A percentile compares a stretch with the other conserved stretches of the same genome.
phyloP scores from a whole-genome alignment of 192 early-diverging fungal genomes.

The Allomyces macrogynus region DNA sequence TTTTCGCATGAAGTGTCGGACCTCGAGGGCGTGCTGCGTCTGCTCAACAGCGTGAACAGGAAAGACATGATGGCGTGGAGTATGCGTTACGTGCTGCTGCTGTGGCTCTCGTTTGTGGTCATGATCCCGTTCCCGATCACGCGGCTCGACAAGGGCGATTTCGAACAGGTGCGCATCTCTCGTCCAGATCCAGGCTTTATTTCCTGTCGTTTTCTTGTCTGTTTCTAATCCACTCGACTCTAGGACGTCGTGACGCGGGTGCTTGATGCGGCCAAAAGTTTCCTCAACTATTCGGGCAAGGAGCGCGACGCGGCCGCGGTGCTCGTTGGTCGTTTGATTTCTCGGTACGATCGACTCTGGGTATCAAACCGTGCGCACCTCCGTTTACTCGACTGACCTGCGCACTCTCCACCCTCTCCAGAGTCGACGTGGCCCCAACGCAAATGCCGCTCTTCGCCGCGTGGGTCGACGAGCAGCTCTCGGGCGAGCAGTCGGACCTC shows the following conservation, averaged over 20 bases:
- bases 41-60: conserved; percentile 20
- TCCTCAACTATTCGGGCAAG: conserved; percentile 51
- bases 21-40: conserved; percentile 69
- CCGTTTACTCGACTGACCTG: background rate
- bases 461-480: conserved; percentile 36
- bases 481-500: conserved; percentile 12
- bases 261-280: conserved; percentile 40
- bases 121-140: conserved; percentile 92
- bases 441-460: conserved; percentile 44
- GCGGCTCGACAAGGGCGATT: conserved; percentile 42
- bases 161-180: background rate
- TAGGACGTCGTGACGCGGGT: conserved; percentile 40
- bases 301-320: conserved; percentile 71
- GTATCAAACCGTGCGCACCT: background rate
- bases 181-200: no score
- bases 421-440: conserved; percentile 38
- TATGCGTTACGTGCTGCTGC: conserved; percentile 53
- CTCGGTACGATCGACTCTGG: conserved; percentile 24
- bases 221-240: no score
- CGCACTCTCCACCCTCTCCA: conserved; percentile 4
- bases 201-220: no score
- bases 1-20: conserved; percentile 75
- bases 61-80: conserved; percentile 34
- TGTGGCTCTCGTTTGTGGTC: conserved; percentile 86
- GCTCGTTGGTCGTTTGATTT: conserved; percentile 60